phyloP scores from a whole-genome alignment of 495 filamentous ascomycete species.

The Niebla homalea region DNA sequence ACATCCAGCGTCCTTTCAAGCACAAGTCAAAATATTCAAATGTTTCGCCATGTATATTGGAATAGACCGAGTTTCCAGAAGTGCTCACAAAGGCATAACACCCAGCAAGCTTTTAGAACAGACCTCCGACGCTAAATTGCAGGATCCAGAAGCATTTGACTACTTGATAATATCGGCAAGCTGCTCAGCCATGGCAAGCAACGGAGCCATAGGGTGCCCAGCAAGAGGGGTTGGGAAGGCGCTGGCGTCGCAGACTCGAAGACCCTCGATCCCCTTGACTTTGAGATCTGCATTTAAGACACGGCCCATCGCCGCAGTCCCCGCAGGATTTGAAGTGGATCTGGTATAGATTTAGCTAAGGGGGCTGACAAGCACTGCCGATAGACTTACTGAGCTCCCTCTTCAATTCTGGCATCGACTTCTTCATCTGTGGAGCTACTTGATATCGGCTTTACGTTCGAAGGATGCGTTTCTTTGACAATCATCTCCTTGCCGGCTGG shows the following conservation, averaged over 20 bases:
- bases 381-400: not conserved
- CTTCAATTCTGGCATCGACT: not conserved
- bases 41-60: too few species aligned
- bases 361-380: too few species aligned
- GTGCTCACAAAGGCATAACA: too few species aligned
- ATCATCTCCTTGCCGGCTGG: constrained; percentile 13
- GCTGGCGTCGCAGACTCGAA: constrained; percentile 30
- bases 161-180: constrained; percentile 17
- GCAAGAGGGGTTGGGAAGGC: constrained; percentile 24
- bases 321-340: constrained; percentile 19
- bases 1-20: too few species aligned
- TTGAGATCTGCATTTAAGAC: constrained; percentile 27
- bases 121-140: too few species aligned
- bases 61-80: too few species aligned
- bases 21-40: too few species aligned
- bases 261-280: constrained; percentile 24
- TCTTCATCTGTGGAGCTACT: not conserved
- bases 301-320: constrained; percentile 28
- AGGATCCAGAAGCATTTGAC: too few species aligned
- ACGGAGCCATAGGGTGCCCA: constrained; percentile 22
- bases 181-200: constrained; percentile 28
- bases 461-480: constrained; percentile 14
- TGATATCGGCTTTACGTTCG: constrained; percentile 1
- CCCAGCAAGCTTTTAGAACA: too few species aligned
- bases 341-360: too few species aligned